These are phyloP conservation scores for Flaveria floridana DNA, from an alignment of 140 eudicot species.

Conservation along the genomic window DNA sequence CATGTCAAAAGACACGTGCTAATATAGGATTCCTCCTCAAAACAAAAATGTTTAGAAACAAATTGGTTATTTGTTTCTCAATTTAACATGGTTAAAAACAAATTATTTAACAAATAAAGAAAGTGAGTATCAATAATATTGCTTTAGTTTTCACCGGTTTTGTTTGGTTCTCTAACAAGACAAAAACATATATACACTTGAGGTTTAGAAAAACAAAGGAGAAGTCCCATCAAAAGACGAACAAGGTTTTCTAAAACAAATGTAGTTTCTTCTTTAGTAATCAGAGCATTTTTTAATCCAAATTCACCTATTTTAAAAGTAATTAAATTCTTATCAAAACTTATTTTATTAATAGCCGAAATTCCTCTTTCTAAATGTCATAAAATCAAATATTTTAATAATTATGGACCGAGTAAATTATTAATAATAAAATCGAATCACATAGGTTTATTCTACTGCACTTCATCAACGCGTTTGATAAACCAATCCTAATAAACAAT, in stretches of 20 bases:
- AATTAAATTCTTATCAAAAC: not conserved
- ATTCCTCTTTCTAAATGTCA: not conserved
- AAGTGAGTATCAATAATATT: too few species aligned
- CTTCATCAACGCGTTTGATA: constrained; percentile 21
- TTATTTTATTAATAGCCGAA: not conserved
- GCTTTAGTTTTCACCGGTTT: not conserved
- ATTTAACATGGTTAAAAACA: too few species aligned
- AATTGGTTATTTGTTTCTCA: too few species aligned
- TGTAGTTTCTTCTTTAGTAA: not conserved
- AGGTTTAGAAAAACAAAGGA: not conserved
- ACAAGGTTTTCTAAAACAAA: not conserved
- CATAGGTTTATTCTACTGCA: not conserved
- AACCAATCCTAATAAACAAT: constrained; percentile 20
- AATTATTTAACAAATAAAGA: too few species aligned
- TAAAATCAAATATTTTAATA: not conserved
- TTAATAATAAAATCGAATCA: not conserved
- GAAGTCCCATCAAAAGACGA: too few species aligned
- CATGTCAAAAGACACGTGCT: not conserved
- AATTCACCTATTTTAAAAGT: not conserved
- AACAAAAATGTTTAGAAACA: too few species aligned
- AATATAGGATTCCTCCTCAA: too few species aligned
- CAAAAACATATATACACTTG: too few species aligned
- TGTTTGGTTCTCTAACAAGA: too few species aligned
- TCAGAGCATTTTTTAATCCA: not conserved
- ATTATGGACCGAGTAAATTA: not conserved